Evolutionary conservation across 495 filamentous ascomycete genomes (phyloP).

Genomic region (Neurospora tetrasperma): DNA sequence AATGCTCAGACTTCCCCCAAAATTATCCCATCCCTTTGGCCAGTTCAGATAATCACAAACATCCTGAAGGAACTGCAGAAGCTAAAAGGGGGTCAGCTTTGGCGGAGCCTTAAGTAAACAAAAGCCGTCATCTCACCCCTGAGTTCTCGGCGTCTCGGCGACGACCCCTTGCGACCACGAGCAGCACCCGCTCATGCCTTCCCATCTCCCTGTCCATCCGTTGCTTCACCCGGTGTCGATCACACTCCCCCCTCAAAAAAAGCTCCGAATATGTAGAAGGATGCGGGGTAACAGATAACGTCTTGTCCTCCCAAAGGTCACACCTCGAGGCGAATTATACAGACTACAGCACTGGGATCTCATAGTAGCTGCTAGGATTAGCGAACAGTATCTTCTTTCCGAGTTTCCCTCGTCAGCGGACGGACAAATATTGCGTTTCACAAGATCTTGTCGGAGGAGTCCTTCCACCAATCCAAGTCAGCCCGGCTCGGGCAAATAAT

Average conservation of each 20-base stretch:
- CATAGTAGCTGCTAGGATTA: neutral
- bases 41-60: neutral
- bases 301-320: neutral
- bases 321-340: neutral
- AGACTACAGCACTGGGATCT: neutral
- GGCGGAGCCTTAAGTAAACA: neutral
- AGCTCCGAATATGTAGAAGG: neutral
- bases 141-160: neutral
- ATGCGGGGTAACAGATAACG: neutral
- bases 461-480: neutral
- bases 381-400: neutral
- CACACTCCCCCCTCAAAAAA: neutral
- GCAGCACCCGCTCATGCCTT: neutral
- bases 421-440: neutral
- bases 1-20: neutral
- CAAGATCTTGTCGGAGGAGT: neutral
- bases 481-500: neutral
- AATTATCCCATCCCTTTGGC: neutral
- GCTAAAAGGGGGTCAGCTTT: neutral
- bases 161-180: neutral
- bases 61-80: neutral
- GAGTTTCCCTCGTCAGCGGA: neutral
- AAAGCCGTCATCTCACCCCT: neutral
- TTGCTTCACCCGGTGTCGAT: neutral
- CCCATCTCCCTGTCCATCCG: neutral